Percentiles rank a stretch among this genome's conserved stretches.
phyloP scores from a whole-genome alignment of 768 basidiomycete genomes.

The Lactifluus piperatus region DNA sequence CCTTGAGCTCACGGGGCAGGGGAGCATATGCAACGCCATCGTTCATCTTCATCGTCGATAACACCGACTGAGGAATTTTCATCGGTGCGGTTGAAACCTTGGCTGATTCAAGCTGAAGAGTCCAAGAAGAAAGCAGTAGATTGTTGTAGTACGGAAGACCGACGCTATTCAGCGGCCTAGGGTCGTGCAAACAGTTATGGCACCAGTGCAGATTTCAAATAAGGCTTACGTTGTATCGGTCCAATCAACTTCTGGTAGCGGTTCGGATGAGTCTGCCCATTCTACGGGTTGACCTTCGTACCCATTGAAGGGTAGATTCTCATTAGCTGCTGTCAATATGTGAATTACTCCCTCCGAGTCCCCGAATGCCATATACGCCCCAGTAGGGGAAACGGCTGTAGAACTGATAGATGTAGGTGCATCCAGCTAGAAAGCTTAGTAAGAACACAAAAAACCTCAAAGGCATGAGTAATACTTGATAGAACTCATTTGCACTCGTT shows the following conservation, averaged over 20 bases:
- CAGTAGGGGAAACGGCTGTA: constrained; percentile 74
- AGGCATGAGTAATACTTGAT: constrained; percentile 49
- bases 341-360: constrained; percentile 82
- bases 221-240: constrained; percentile 61
- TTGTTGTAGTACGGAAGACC: constrained; percentile 81
- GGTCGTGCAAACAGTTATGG: background rate
- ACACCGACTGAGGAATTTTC: constrained; percentile 72
- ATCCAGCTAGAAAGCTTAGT: constrained; percentile 43
- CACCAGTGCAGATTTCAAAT: background rate
- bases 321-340: constrained; percentile 65
- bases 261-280: constrained; percentile 69
- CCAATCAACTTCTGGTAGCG: constrained; percentile 72
- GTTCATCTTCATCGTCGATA: constrained; percentile 73
- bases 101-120: constrained; percentile 45
- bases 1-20: constrained; percentile 77
- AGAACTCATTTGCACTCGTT: constrained; percentile 60
- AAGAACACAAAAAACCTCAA: background rate
- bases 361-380: constrained; percentile 88
- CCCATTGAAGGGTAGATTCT: constrained; percentile 73
- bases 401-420: constrained; percentile 70
- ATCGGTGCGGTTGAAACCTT: constrained; percentile 55
- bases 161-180: constrained; percentile 78
- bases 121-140: constrained; percentile 61
- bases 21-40: constrained; percentile 88
- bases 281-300: constrained; percentile 82